These are phyloP conservation scores for Mucuna pruriens DNA, from an alignment of 306 rosid genomes.

Conservation along the genomic window DNA sequence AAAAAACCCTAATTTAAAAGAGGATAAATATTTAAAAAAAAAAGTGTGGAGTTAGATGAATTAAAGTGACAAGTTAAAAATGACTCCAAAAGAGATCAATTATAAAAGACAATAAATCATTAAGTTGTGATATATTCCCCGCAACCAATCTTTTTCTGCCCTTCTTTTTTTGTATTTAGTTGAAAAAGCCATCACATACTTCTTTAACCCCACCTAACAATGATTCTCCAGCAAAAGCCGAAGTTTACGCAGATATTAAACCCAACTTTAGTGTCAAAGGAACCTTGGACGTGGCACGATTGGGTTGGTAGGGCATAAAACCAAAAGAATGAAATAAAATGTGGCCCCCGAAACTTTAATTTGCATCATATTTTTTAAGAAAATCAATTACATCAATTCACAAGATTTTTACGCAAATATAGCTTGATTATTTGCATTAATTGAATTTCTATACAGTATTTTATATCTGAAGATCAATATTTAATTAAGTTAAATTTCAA, in stretches of 20 bases:
- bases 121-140: neutral
- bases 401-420: neutral
- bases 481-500: neutral
- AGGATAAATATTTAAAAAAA: neutral
- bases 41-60: neutral
- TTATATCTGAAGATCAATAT: neutral
- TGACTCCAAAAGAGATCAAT: neutral
- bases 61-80: neutral
- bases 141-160: neutral
- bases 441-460: neutral
- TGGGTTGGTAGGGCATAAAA: neutral
- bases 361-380: neutral
- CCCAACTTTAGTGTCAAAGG: slow-evolving; percentile 24
- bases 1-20: neutral
- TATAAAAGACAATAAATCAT: neutral
- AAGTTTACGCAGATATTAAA: slow-evolving; percentile 33
- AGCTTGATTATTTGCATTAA: neutral
- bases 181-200: neutral
- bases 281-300: slow-evolving; percentile 30
- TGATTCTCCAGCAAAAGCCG: slow-evolving; percentile 31
- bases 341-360: neutral
- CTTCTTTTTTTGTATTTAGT: neutral
- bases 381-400: neutral
- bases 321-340: neutral
- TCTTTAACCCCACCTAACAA: slow-evolving; percentile 23